phyloP scores from a whole-genome alignment of 768 basidiomycete genomes.

The Lentinula edodes region DNA sequence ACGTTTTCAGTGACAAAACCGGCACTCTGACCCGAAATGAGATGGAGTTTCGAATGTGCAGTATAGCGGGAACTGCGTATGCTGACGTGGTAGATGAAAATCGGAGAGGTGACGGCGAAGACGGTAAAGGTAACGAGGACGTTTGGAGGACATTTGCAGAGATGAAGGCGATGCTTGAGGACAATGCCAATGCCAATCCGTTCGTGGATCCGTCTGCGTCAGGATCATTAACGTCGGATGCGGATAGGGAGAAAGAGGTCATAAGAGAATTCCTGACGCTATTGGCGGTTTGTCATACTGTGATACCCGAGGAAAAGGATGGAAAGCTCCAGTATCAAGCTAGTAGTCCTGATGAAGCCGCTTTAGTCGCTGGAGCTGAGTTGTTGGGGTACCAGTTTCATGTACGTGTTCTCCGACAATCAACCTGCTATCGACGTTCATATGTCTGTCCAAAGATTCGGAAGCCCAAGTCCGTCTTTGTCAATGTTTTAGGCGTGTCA shows the following conservation, averaged over 20 bases:
- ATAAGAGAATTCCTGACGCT: conserved; percentile 73
- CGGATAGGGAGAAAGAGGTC: conserved; percentile 43
- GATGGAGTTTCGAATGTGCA: conserved; percentile 94
- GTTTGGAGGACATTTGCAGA: conserved; percentile 81
- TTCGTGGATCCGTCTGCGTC: conserved; percentile 45
- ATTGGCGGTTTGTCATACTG: conserved; percentile 95
- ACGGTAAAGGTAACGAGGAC: conserved; percentile 37
- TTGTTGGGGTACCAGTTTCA: conserved; percentile 89
- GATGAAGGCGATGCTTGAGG: conserved; percentile 52
- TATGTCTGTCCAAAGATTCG: conserved; percentile 54
- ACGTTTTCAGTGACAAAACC: conserved; percentile 93
- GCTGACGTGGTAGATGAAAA: conserved; percentile 88
- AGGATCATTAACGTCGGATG: conserved; percentile 22
- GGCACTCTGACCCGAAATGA: conserved; percentile 96
- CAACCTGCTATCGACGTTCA: background rate
- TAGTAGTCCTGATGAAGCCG: conserved; percentile 96
- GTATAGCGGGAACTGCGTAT: conserved; percentile 84
- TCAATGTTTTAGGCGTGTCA: conserved; percentile 66
- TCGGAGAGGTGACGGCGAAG: conserved; percentile 57
- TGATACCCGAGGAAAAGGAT: conserved; percentile 88
- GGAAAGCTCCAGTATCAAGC: conserved; percentile 95
- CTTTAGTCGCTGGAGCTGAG: conserved; percentile 91
- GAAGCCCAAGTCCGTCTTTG: conserved; percentile 93
- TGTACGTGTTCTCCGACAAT: conserved; percentile 41
- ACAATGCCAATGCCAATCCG: conserved; percentile 42